Evolutionary conservation across 305 asterid species (phyloP).

Genomic region (Plantago coronopus): DNA sequence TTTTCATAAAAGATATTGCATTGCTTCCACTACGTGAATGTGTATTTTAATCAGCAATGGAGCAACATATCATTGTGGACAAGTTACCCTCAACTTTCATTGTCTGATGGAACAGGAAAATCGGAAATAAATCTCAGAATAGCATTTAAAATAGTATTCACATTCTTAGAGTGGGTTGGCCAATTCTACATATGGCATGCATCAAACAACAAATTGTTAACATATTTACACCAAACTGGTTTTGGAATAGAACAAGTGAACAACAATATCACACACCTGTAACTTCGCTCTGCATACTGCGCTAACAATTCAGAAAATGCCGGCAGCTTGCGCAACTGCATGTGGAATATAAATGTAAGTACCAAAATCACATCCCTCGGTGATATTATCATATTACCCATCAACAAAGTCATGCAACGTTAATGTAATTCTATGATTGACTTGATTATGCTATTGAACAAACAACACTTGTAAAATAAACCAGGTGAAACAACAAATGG

Average conservation of each 20-base stretch:
- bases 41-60: too few species aligned
- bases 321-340: constrained; percentile 69
- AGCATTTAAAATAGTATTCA: too few species aligned
- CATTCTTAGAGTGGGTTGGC: too few species aligned
- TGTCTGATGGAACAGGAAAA: too few species aligned
- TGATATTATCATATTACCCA: too few species aligned
- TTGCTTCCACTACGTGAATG: too few species aligned
- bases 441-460: constrained; percentile 12
- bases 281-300: constrained; percentile 67
- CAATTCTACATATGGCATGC: not conserved
- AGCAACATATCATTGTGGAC: too few species aligned
- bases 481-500: constrained; percentile 13
- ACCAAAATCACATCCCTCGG: too few species aligned
- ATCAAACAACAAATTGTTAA: constrained; percentile 7
- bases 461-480: constrained; percentile 7
- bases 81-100: too few species aligned
- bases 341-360: constrained; percentile 17
- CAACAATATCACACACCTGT: constrained; percentile 51
- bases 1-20: too few species aligned
- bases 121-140: too few species aligned
- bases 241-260: constrained; percentile 8
- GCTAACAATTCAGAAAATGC: constrained; percentile 67
- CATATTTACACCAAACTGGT: constrained; percentile 2
- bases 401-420: too few species aligned
- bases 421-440: not conserved